These are phyloP conservation scores for Tetrahymena malaccensis DNA, from an alignment of 73 alveolate genomes.

Conservation along the genomic window DNA sequence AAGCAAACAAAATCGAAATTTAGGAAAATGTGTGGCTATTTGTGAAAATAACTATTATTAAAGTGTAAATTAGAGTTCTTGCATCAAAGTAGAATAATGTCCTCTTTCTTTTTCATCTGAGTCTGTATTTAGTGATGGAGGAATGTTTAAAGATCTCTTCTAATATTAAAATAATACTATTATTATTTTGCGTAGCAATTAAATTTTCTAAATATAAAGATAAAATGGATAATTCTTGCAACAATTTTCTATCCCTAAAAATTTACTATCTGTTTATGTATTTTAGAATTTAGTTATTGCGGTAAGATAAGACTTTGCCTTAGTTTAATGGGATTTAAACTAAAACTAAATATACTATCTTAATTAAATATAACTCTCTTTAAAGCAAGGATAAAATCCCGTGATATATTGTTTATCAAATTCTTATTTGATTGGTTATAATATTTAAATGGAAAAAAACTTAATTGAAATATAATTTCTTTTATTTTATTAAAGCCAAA, in stretches of 20 bases:
- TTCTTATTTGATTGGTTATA: background rate
- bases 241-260: background rate
- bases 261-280: background rate
- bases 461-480: background rate
- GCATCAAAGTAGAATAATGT: background rate
- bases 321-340: background rate
- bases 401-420: background rate
- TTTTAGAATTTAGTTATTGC: background rate
- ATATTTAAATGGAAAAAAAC: background rate
- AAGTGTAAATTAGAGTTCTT: no score
- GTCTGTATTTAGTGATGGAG: background rate
- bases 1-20: no score
- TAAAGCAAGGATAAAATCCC: background rate
- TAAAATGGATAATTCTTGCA: background rate
- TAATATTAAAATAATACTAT: no score
- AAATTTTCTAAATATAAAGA: background rate
- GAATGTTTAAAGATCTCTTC: background rate
- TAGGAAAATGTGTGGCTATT: background rate
- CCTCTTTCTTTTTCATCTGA: background rate
- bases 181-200: background rate
- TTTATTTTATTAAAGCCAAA: no score
- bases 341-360: background rate
- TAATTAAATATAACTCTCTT: background rate
- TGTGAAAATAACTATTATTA: background rate
- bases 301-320: background rate